Base-by-base conservation (phyloP, 116 monocot genomes). In the Trichopus zeylanicus region DNA sequence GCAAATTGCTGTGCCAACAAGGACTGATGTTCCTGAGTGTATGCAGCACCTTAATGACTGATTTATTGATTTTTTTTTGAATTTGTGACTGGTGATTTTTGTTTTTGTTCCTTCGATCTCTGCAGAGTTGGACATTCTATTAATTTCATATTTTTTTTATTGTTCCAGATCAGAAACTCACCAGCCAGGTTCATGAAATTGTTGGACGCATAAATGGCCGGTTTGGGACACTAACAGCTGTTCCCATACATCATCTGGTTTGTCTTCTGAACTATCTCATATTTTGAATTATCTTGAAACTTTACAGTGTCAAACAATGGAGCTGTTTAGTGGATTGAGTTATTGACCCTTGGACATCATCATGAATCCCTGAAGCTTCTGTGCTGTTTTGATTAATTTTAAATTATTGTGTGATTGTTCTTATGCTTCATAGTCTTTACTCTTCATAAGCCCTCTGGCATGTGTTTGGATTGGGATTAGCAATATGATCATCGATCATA, bases 181-280 rank as follows among this genome's bases (percentile, higher is more conserved):
- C 95, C 7, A 95, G 95, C 68, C 95, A 95, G 65, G 95, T 95
- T 53, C 95, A 95, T 77, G 95, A 95, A 77, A 95, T 95, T 63
- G 95, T 95, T 63, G 95, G 95, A 22, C 83, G 95, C 18, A 95
- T 95, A 55, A 95, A 90, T 75, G 95, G 95, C 28, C 86, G 90
- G 49, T 95, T 95, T 79, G 95, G 95, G 38, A 95, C 95, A 48
- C 67, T 95, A 30, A 90, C 95, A 60, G 77, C 90, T 26, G 90
- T 90, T 75, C 95, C 95, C 34, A 90, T 95, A 56, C 86, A 84
- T 61, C 95, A 95, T 62, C 72, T 95, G 90, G 95, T 95, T 60
- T 59, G 86, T 73, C 32, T 77, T 29, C 3, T 31, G 30, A 34
- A 46, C 26, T 54, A 21, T 26, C 21, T 23, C 29, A 59, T 51